Conservation (phyloP, 2,329 filamentous ascomycete genomes). For the Beauveria sp. region DNA sequence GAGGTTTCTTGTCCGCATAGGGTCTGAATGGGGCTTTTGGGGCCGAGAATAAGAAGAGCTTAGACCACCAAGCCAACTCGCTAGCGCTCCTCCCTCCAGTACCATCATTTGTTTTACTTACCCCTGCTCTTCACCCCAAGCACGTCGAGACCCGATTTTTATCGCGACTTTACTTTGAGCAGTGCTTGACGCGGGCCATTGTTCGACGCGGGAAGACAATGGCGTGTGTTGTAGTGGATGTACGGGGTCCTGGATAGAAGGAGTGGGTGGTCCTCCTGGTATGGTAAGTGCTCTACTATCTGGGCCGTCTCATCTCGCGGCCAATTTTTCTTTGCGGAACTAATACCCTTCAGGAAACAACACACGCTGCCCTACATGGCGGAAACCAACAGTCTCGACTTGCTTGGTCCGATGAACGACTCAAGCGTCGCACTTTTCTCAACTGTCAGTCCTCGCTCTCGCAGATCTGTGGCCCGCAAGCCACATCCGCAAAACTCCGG, state of each 20-base stretch:
- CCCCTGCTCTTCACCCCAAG: neutral
- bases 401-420: neutral
- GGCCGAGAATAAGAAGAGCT: neutral
- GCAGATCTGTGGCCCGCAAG: constrained; percentile 5
- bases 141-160: constrained; percentile 5
- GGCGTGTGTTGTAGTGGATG: neutral
- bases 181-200: neutral
- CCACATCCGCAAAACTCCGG: constrained; percentile 5
- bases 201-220: neutral
- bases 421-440: neutral
- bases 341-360: neutral
- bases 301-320: too few relatives aligned
- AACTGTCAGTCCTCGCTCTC: neutral
- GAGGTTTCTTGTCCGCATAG: neutral
- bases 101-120: neutral
- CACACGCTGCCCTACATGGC: neutral
- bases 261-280: too few relatives aligned
- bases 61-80: neutral
- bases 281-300: too few relatives aligned
- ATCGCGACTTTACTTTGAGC: neutral
- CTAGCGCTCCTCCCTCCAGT: neutral
- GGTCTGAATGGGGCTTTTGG: neutral
- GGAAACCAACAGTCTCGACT: neutral
- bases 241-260: neutral
- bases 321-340: too few relatives aligned